Evolutionary conservation across 345 rosid species (phyloP).

Genomic region (Litchi chinensis): DNA sequence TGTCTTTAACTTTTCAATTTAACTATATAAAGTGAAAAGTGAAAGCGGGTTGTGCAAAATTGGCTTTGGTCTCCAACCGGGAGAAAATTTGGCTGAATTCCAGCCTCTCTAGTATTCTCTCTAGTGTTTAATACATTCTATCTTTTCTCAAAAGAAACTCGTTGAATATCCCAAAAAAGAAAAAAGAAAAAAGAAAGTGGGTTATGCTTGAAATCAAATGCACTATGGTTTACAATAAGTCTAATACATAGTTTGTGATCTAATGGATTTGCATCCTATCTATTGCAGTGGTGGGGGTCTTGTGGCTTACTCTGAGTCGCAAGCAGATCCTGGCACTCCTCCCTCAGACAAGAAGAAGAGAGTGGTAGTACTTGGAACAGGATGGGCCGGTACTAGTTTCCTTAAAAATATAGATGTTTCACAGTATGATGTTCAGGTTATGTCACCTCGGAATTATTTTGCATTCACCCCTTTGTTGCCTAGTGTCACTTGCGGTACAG

Average conservation of each 20-base stretch:
- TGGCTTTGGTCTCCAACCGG: too few relatives aligned
- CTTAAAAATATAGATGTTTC: slow-evolving; percentile 79
- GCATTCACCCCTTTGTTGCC: slow-evolving; percentile 95
- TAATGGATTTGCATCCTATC: not conserved
- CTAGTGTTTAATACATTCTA: too few relatives aligned
- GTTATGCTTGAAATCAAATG: not conserved
- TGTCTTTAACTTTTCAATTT: not conserved
- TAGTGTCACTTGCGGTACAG: slow-evolving; percentile 96
- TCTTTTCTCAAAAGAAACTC: too few relatives aligned
- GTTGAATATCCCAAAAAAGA: too few relatives aligned
- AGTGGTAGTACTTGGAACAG: slow-evolving; percentile 92
- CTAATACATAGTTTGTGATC: not conserved
- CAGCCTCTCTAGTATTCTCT: too few relatives aligned
- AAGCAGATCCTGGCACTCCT: slow-evolving; percentile 30
- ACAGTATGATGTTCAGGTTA: slow-evolving; percentile 75
- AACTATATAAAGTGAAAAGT: not conserved
- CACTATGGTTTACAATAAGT: too few relatives aligned
- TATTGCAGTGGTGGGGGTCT: slow-evolving; percentile 69
- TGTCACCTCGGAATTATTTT: slow-evolving; percentile 94
- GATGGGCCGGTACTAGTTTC: slow-evolving; percentile 94
- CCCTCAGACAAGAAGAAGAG: slow-evolving; percentile 56
- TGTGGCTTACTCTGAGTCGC: slow-evolving; percentile 73
- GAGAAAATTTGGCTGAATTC: too few relatives aligned
- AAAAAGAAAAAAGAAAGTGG: not conserved
- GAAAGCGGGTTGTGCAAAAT: not conserved